These are phyloP conservation scores for Penicillium occitanis DNA, from an alignment of 2,329 filamentous ascomycete genomes.

Conservation along the genomic window DNA sequence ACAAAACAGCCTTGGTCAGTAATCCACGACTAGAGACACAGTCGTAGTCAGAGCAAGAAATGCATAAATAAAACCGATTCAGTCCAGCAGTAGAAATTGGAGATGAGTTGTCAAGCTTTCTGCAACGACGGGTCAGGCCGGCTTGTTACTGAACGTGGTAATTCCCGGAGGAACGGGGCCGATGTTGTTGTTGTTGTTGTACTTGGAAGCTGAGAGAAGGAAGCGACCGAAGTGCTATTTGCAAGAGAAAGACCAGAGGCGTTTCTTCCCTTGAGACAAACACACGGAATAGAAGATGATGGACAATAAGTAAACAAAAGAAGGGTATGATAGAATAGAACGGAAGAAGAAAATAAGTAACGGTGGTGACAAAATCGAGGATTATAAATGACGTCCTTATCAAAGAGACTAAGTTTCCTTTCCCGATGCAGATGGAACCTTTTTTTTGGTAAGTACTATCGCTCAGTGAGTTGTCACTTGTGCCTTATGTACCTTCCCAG, in stretches of 20 bases:
- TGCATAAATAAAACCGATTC: slow-evolving; percentile 15
- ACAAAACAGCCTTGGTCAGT: slow-evolving; percentile 14
- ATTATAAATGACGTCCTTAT: neutral
- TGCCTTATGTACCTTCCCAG: slow-evolving; percentile 25
- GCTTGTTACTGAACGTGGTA: neutral
- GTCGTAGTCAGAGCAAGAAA: slow-evolving; percentile 24
- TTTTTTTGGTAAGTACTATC: neutral
- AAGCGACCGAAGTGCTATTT: neutral
- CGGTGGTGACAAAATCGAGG: neutral
- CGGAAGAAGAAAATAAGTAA: neutral
- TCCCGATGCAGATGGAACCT: slow-evolving; percentile 1
- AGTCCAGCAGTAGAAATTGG: neutral
- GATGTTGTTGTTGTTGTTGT: neutral
- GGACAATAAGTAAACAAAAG: slow-evolving; percentile 3
- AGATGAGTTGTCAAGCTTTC: neutral
- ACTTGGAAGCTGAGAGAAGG: neutral
- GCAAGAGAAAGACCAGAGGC: neutral
- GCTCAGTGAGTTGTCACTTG: neutral
- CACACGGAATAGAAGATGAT: neutral
- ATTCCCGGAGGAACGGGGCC: neutral
- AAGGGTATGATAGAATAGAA: neutral
- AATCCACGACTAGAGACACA: slow-evolving; percentile 15
- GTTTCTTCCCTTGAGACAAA: neutral
- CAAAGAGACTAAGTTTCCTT: slow-evolving; percentile 1
- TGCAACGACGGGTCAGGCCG: neutral